These are phyloP conservation scores for Leucaena leucocephala DNA, from an alignment of 306 rosid species.

Conservation along the genomic window DNA sequence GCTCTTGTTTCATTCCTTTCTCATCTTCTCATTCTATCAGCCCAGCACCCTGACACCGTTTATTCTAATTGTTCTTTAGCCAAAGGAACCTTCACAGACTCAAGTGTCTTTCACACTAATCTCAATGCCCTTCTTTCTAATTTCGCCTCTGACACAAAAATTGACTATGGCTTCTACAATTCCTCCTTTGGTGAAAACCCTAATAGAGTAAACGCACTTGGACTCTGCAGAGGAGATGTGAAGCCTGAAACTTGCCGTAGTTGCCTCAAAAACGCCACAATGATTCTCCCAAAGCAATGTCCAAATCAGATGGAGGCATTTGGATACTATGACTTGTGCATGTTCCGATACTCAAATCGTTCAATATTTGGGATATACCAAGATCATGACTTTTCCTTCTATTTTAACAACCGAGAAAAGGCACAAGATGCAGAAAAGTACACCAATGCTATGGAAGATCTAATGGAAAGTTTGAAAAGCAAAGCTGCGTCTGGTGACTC, in stretches of 20 bases:
- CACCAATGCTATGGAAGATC: not conserved
- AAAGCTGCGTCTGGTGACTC: constrained; percentile 20
- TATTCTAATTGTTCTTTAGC: not conserved
- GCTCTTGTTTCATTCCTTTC: not conserved
- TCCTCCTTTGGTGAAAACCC: not conserved
- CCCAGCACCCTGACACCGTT: not conserved
- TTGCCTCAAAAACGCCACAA: constrained; percentile 9
- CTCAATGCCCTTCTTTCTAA: not conserved
- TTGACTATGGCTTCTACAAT: constrained; percentile 4
- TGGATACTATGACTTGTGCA: not conserved
- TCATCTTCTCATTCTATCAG: not conserved
- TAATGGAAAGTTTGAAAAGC: not conserved
- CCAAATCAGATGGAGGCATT: constrained; percentile 3
- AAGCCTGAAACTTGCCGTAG: not conserved
- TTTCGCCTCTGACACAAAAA: not conserved
- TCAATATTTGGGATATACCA: constrained; percentile 1
- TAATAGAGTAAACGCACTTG: not conserved
- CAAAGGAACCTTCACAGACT: not conserved
- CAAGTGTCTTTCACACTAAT: not conserved
- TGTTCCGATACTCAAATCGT: constrained; percentile 3
- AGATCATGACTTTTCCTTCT: not conserved
- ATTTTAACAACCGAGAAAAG: not conserved
- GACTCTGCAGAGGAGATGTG: constrained; percentile 11
- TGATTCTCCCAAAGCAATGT: not conserved
- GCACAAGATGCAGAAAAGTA: not conserved